Evolutionary conservation across 495 filamentous ascomycete species (phyloP).

Genomic region (Podospora comata): DNA sequence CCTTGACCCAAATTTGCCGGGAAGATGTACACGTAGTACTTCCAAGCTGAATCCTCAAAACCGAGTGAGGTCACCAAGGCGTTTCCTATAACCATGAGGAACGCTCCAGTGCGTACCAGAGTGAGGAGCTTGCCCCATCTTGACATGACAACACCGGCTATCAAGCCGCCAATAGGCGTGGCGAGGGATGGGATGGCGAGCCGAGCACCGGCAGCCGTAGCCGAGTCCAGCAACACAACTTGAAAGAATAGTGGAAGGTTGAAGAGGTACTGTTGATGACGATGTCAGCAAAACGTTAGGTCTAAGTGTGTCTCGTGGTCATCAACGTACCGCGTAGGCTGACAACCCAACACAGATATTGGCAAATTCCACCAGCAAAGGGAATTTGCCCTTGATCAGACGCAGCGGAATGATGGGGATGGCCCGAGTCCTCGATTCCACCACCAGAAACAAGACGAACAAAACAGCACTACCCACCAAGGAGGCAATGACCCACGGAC

Average conservation of each 20-base stretch:
- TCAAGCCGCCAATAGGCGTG: slow-evolving; percentile 58
- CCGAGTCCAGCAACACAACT: slow-evolving; percentile 58
- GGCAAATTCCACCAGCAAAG: slow-evolving; percentile 53
- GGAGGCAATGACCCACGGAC: slow-evolving; percentile 51
- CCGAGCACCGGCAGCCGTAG: slow-evolving; percentile 57
- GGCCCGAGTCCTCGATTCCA: slow-evolving; percentile 56
- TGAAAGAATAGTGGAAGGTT: slow-evolving; percentile 64
- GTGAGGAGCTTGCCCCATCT: slow-evolving; percentile 57
- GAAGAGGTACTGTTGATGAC: slow-evolving; percentile 56
- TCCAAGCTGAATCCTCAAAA: slow-evolving; percentile 59
- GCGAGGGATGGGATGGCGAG: slow-evolving; percentile 60
- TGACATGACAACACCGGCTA: slow-evolving; percentile 63
- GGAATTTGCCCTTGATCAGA: slow-evolving; percentile 52
- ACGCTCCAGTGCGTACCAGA: slow-evolving; percentile 53
- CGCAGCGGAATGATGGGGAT: slow-evolving; percentile 60
- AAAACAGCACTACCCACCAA: slow-evolving; percentile 51
- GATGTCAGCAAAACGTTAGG: slow-evolving; percentile 3
- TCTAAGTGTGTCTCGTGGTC: background rate
- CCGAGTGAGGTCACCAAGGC: slow-evolving; percentile 51
- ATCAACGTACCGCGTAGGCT: slow-evolving; percentile 56
- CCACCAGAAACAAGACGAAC: slow-evolving; percentile 48
- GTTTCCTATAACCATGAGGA: slow-evolving; percentile 61
- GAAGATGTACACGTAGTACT: slow-evolving; percentile 61
- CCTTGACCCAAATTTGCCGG: slow-evolving; percentile 63
- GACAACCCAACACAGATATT: slow-evolving; percentile 62